A percentile compares a stretch with the other conserved stretches of the same genome.
Conservation (phyloP, 176 grass and related monocot genomes). For the Olyra latifolia region DNA sequence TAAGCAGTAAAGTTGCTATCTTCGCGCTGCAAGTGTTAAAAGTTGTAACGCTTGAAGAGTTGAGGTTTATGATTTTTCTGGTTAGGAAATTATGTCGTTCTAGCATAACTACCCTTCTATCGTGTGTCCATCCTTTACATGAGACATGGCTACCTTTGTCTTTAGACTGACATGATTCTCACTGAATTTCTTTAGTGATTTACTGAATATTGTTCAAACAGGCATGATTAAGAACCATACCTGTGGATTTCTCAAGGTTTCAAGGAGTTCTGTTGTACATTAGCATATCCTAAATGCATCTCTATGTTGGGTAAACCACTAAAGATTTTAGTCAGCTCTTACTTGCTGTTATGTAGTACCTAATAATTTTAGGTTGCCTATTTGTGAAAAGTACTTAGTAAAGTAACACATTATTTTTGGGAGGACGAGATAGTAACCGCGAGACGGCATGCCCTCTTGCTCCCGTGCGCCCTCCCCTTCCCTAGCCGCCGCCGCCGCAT, state of each 20-base stretch:
- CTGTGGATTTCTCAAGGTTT: background rate
- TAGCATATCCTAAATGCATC: background rate
- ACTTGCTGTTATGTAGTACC: background rate
- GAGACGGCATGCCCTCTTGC: no score
- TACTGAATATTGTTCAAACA: background rate
- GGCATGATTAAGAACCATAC: background rate
- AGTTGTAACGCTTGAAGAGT: background rate
- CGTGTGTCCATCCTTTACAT: background rate
- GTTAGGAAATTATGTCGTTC: slow-evolving; percentile 20
- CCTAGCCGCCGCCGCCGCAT: no score
- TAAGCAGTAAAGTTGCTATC: slow-evolving; percentile 20
- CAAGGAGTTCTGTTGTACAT: background rate
- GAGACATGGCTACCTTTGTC: background rate
- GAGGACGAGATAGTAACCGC: no score
- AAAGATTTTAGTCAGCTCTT: background rate
- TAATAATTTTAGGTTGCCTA: slow-evolving; percentile 4
- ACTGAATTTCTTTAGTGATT: slow-evolving; percentile 2
- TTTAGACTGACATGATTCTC: background rate
- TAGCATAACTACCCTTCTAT: background rate
- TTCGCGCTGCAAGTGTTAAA: background rate
- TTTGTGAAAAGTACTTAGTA: slow-evolving; percentile 4
- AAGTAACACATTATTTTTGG: slow-evolving; percentile 29
- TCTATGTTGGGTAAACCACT: slow-evolving; percentile 10
- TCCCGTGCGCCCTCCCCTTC: no score
- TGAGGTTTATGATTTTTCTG: background rate